A percentile compares a stretch with the other conserved stretches of the same genome.
phyloP scores from a whole-genome alignment of 106 monocot species.

The Dendrobium huoshanense region DNA sequence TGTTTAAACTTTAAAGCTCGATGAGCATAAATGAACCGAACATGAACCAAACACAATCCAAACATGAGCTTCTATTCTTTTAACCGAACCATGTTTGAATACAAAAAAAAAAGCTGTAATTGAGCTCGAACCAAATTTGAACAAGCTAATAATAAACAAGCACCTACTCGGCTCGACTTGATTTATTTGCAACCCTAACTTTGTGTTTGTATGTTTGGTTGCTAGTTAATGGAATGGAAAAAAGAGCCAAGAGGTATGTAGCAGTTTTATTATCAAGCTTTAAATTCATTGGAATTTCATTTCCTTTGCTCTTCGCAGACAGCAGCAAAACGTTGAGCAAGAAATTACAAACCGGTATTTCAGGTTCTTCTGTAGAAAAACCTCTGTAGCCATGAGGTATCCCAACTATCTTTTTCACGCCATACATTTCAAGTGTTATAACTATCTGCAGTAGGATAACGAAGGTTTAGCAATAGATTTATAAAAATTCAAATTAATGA shows the following conservation, averaged over 20 bases:
- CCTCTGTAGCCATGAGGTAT: conserved; percentile 7
- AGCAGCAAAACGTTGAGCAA: neutral
- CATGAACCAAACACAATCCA: too few species aligned
- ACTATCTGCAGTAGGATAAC: conserved; percentile 3
- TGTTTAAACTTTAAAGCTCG: too few species aligned
- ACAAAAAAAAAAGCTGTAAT: too few species aligned
- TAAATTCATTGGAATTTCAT: neutral
- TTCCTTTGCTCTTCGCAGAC: neutral
- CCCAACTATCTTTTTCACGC: conserved; percentile 6
- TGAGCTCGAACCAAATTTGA: too few species aligned
- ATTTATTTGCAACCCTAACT: too few species aligned
- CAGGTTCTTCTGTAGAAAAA: conserved; percentile 5
- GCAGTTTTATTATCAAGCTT: neutral
- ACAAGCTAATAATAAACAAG: too few species aligned
- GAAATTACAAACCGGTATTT: neutral
- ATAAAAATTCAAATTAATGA: neutral
- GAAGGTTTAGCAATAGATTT: neutral
- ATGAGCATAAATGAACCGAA: too few species aligned
- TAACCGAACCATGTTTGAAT: too few species aligned
- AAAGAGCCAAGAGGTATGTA: neutral
- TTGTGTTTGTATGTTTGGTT: neutral
- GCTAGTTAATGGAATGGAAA: neutral
- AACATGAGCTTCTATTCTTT: too few species aligned
- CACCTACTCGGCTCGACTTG: too few species aligned
- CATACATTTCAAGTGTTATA: conserved; percentile 11